Base-by-base conservation (phyloP, 805 yeast species). In the Priceomyces medius region DNA sequence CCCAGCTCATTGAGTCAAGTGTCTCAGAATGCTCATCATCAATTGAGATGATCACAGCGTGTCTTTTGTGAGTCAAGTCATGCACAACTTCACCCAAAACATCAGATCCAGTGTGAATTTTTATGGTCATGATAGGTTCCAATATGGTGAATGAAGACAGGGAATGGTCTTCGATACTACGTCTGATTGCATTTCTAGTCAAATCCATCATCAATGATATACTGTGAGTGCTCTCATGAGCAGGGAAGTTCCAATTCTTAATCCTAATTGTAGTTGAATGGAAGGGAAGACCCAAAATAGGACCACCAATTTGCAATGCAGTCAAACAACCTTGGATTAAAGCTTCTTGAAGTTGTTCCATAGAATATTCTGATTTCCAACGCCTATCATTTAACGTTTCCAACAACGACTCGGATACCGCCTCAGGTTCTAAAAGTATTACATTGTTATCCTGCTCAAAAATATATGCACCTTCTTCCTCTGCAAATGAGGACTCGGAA, bases 61-160 rank as follows among this genome's bases (percentile, higher is more conserved):
- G 81, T 46, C 98, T 75, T 10, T 83, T 75, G 21, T 87, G 80
- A 32, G 88, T 81, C 39, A 93, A 64, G 57, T 93, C 99, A 51
- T 88, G 95, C 29, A 88, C 76, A 1, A 93, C 93, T 26, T 73
- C 73, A 16, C 98, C 98, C 49, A 91, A 63, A 43, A 84, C 86
- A 42, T 77, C 83, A 21, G 88, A 84, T 40, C 74, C 74, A 2
- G 83, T 83, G 38, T 73, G 76, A 1, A 93, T 80, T 6, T 71
- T 71, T 3, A 89, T 82, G 26, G 76, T 71, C 97, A 93, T 91
- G 20, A 85, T 72, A 0, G 99, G 99, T 62, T 93, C 98, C 60
- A 91, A 68, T 1, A 90, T 60, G 1, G 82, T 74, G 55, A 77
- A 79, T 2, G 60, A 49, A 0, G 46, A 43, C 3, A 35, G 38